Base-by-base conservation (phyloP, 805 yeast genomes). In the Wickerhamomyces bovis region DNA sequence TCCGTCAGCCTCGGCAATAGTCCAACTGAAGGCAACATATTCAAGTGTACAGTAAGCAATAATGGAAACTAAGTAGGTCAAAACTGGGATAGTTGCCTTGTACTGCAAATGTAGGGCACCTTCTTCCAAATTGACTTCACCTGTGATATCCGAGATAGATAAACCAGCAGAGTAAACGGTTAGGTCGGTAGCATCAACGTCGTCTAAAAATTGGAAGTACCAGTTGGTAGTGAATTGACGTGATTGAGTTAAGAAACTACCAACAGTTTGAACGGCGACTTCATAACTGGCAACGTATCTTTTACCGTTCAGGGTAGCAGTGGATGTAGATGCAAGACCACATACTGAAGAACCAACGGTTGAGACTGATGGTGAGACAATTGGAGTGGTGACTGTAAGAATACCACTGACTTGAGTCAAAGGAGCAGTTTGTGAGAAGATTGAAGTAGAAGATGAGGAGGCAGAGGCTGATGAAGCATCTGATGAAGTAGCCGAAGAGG, bases 41-140 rank as follows among this genome's bases (percentile, higher is more conserved):
- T 53, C 57, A 13, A 40, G 20, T 12, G 20, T 25, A 36, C 54
- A 51, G 40, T 25, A 51, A 19, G 41, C 38, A 8, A 42, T 15
- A 5, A 44, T 35, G 4, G 49, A 39, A 9, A 41, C 22, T 21
- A 43, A 25, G 21, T 16, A 42, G 9, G 48, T 47, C 16, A 43
- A 22, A 6, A 16, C 2, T 6, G 47, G 39, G 35, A 47, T n/a
- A 2, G 44, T 30, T 10, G 46, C 46, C 5, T 33, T 28, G 20
- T 54, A 54, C 5, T 44, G 19, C 11, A 45, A 44, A 23, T 48
- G 25, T 30, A 51, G 47, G 3, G 53, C 20, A 43, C 56, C 56
- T 12, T 54, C 48, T 21, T 49, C 49, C 13, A 52, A 38, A 44
- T 54, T 53, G 16, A 48, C 55, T 6, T 10, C 39, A 40, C 53